Evolutionary conservation across 2,329 filamentous ascomycete species (phyloP).

Genomic region (Dactylellina drechsleri): DNA sequence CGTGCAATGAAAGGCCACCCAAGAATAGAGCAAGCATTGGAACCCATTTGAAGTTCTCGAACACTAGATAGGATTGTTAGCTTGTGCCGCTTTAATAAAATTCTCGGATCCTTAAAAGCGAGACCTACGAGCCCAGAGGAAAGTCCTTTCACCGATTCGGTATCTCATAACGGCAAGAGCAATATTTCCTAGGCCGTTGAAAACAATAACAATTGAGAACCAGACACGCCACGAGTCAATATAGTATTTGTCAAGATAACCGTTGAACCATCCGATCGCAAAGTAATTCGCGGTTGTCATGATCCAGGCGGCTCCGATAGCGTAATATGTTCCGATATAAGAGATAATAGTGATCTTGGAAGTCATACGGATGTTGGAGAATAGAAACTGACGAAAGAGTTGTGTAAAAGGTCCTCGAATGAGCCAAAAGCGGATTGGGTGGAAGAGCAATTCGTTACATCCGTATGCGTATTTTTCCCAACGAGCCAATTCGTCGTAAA

Average conservation of each 20-base stretch:
- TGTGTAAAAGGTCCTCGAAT: constrained; percentile 80
- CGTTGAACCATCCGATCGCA: constrained; percentile 78
- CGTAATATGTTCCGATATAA: constrained; percentile 83
- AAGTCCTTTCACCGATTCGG: constrained; percentile 72
- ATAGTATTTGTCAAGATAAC: constrained; percentile 82
- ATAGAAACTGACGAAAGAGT: constrained; percentile 78
- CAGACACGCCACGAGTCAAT: constrained; percentile 81
- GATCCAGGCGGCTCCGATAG: constrained; percentile 79
- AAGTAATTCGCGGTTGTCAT: constrained; percentile 80
- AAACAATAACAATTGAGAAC: constrained; percentile 82
- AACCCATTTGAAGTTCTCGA: constrained; percentile 74
- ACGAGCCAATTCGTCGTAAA: constrained; percentile 83
- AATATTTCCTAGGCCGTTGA: constrained; percentile 78
- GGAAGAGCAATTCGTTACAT: constrained; percentile 83
- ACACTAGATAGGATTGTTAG: constrained; percentile 56
- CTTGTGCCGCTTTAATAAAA: constrained; percentile 57
- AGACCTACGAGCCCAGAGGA: constrained; percentile 66
- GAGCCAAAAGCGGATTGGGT: constrained; percentile 78
- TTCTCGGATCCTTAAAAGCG: constrained; percentile 57
- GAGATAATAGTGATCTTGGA: constrained; percentile 80
- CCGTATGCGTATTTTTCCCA: constrained; percentile 91
- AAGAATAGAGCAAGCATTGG: constrained; percentile 81
- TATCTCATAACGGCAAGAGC: constrained; percentile 78
- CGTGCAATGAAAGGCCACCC: constrained; percentile 81
- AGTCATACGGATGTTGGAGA: constrained; percentile 77